A percentile compares a stretch with the other conserved stretches of the same genome.
phyloP scores from a whole-genome alignment of 1,284 basidiomycete genomes.

The Coniophora puteana region DNA sequence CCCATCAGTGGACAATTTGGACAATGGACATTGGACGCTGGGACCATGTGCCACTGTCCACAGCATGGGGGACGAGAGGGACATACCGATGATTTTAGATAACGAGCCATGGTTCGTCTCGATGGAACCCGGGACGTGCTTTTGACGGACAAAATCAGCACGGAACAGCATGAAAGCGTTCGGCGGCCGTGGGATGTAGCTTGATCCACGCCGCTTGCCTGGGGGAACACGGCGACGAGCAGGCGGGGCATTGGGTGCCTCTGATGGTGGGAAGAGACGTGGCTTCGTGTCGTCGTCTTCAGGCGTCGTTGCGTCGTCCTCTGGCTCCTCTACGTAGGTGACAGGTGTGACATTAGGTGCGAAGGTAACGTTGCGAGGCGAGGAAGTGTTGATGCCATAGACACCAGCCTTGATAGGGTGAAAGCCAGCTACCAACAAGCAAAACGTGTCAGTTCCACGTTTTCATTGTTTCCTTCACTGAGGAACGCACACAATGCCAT shows the following conservation, averaged over 20 bases:
- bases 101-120: conserved; percentile 81
- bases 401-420: conserved; percentile 49
- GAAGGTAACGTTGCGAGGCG: conserved; percentile 57
- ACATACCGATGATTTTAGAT: conserved; percentile 67
- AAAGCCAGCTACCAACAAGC: conserved; percentile 29
- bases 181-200: conserved; percentile 84
- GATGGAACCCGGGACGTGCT: conserved; percentile 79
- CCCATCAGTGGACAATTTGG: no score
- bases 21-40: no score
- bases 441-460: neutral
- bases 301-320: conserved; percentile 29
- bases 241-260: conserved; percentile 31
- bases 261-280: conserved; percentile 45
- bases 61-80: conserved; percentile 1
- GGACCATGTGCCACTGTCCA: conserved; percentile 1
- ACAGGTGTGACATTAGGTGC: conserved; percentile 70
- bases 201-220: conserved; percentile 58
- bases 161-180: conserved; percentile 96
- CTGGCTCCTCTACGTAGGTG: conserved; percentile 51
- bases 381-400: conserved; percentile 43
- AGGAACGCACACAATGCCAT: conserved; percentile 34
- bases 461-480: conserved; percentile 1
- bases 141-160: conserved; percentile 79
- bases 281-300: conserved; percentile 20
- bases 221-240: conserved; percentile 43